Conservation (phyloP, 192 early-diverging fungal species). For the Endogone sp. region DNA sequence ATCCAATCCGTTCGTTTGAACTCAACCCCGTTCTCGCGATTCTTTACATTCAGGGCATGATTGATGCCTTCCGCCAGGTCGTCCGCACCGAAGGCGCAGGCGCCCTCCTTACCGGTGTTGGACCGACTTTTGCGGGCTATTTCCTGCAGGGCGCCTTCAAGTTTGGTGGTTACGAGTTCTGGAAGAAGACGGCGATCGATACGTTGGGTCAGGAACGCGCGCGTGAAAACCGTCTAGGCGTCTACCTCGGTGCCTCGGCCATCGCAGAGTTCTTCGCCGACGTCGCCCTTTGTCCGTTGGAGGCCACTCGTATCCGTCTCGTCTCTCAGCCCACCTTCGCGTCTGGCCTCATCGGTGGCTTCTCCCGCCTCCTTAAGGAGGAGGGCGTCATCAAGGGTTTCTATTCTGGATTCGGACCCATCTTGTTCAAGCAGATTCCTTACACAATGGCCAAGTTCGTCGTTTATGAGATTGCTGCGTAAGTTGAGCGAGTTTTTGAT, state of each 20-base stretch:
- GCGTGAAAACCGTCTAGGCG: constrained; percentile 51
- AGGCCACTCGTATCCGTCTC: constrained; percentile 71
- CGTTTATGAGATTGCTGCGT: constrained; percentile 54
- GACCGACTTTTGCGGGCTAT: constrained; percentile 61
- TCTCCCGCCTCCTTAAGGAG: constrained; percentile 53
- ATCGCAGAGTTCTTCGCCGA: constrained; percentile 76
- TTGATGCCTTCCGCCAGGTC: constrained; percentile 44
- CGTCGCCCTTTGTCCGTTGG: constrained; percentile 68
- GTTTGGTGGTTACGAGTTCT: constrained; percentile 68
- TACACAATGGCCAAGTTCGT: constrained; percentile 82
- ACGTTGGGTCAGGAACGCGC: constrained; percentile 51
- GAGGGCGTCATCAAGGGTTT: constrained; percentile 67
- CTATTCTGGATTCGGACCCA: constrained; percentile 76
- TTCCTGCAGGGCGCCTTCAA: constrained; percentile 65
- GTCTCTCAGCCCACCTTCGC: constrained; percentile 68
- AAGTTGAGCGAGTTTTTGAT: constrained; percentile 12
- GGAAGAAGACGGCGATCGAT: constrained; percentile 55
- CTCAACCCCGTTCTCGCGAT: background rate
- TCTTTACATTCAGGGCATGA: constrained; percentile 40
- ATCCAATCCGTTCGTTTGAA: background rate
- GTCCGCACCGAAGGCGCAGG: constrained; percentile 48
- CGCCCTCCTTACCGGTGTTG: constrained; percentile 60
- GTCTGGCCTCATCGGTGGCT: constrained; percentile 53
- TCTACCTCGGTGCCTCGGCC: constrained; percentile 63
- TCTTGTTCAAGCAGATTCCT: constrained; percentile 73